Conservation (phyloP, 2,329 filamentous ascomycete genomes). For the Paraphaeosphaeria sporulosa region DNA sequence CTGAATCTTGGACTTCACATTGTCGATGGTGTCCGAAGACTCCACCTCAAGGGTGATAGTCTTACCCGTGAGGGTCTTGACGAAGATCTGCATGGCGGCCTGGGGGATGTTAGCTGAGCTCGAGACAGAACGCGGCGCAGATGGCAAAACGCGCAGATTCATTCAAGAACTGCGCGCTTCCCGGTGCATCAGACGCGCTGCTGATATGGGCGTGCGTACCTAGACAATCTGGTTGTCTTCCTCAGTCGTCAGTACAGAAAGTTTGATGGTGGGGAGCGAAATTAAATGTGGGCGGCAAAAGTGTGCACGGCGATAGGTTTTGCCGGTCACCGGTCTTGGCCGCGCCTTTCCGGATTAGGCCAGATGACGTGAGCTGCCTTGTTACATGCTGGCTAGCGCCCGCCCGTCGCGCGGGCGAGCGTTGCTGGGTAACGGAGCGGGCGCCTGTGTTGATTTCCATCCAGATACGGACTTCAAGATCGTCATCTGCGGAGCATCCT, state of each 20-base stretch:
- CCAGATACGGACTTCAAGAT: conserved; percentile 33
- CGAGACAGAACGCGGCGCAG: not conserved
- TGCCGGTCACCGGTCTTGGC: conserved; percentile 9
- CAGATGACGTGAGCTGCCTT: not conserved
- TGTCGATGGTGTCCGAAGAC: conserved; percentile 99
- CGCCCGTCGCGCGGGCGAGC: conserved; percentile 17
- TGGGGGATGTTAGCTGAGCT: conserved; percentile 29
- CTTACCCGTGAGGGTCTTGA: conserved; percentile 90
- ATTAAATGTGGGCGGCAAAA: conserved; percentile 38
- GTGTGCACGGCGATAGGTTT: no score
- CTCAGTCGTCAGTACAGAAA: conserved; percentile 62
- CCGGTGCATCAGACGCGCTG: conserved; percentile 9
- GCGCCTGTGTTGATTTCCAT: conserved; percentile 36
- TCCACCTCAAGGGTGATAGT: conserved; percentile 99
- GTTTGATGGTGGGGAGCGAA: conserved; percentile 27
- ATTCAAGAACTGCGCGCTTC: not conserved
- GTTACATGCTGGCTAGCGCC: not conserved
- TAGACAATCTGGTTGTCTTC: conserved; percentile 66
- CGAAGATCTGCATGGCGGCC: conserved; percentile 60
- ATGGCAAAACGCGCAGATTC: not conserved
- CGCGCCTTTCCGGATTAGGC: not conserved
- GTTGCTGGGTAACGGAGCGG: conserved; percentile 39
- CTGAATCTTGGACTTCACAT: conserved; percentile 98
- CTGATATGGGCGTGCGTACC: conserved; percentile 50
- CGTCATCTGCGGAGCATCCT: conserved; percentile 38